Evolutionary conservation across 352 stramenopile genomes (phyloP), one percentile per base, ranked within the genome.

Genomic region (Globisporangium apiculatum): DNA sequence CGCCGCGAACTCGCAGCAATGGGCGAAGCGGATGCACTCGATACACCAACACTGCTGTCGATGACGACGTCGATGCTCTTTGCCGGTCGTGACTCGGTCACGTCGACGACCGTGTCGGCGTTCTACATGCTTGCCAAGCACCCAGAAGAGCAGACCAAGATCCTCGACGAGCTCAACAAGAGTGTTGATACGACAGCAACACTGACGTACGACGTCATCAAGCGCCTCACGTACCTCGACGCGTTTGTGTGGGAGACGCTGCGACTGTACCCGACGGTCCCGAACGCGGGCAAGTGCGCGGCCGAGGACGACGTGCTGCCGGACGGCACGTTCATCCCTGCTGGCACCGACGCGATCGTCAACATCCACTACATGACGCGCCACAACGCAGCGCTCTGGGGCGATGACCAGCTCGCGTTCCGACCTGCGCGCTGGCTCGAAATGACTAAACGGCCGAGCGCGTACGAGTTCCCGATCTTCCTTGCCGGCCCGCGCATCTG

Each of bases 61-160:
- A 80, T 88, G 52, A 71, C 89, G 42, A 69, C 91, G 40, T 92
- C 83, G 8, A 88, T 95, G 38, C 71, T 95, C 18, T 89, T 95
- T 54, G 87, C 76, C n/a, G 87, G 85, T 14, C 87, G 85, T 55
- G 87, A 94, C 58, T 95, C 84, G 7, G 93, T 81, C 0, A 67
- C 78, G 4, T 73, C 86, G 48, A 81, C 73, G 51, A 66, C 95
- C 43, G 87, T 83, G 3, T 95, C 92, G 68, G 68, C 68, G 36
- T 82, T 94, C 48, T 94, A 96, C 57, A 62, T 63, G 10, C 66
- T 96, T 5, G 71, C 81, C 3, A 80, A 57, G 18, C 58, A 91
- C 51, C 79, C 80, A 11, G 51, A 64, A 18, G 69, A 83, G 11
- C 76, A 89, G 59, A 58, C 79, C 38, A 73, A 79, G 66, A 81